Conservation (phyloP, 2,329 filamentous ascomycete genomes). For the Pestalotiopsis fici region DNA sequence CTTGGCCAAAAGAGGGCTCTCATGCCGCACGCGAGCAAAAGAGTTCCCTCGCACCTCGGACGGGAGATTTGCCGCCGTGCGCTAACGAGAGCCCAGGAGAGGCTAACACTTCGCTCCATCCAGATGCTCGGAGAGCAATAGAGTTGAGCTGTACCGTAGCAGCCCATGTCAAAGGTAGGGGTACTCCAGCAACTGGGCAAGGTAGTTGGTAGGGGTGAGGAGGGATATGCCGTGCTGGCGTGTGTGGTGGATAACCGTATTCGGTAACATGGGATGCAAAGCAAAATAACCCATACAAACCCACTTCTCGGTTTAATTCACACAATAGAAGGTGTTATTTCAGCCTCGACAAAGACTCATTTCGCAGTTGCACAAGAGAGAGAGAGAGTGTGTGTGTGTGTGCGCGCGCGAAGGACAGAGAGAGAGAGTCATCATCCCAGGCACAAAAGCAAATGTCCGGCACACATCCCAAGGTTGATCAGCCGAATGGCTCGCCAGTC, state of each 20-base stretch:
- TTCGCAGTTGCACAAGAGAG: neutral
- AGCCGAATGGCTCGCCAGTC: slow-evolving; percentile 10
- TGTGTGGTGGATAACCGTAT: neutral
- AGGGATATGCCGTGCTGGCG: neutral
- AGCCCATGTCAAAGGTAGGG: neutral
- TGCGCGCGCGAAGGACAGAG: too few species aligned
- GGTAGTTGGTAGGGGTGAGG: neutral
- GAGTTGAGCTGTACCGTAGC: neutral
- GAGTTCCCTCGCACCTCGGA: neutral
- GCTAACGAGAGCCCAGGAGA: slow-evolving; percentile 2
- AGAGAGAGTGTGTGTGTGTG: too few species aligned
- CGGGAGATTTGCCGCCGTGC: slow-evolving; percentile 6
- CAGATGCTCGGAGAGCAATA: slow-evolving; percentile 5
- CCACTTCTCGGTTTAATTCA: neutral
- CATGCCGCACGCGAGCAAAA: slow-evolving; percentile 2
- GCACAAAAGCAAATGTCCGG: neutral
- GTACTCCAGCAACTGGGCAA: neutral
- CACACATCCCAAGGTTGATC: slow-evolving; percentile 6
- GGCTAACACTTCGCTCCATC: slow-evolving; percentile 6
- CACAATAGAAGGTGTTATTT: neutral
- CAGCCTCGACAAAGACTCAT: neutral
- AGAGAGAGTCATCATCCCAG: neutral
- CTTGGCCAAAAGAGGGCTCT: neutral
- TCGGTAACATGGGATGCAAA: neutral
- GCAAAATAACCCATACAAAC: neutral